Evolutionary conservation across 768 basidiomycete genomes (phyloP).

Genomic region (Pulveroboletus sp.): DNA sequence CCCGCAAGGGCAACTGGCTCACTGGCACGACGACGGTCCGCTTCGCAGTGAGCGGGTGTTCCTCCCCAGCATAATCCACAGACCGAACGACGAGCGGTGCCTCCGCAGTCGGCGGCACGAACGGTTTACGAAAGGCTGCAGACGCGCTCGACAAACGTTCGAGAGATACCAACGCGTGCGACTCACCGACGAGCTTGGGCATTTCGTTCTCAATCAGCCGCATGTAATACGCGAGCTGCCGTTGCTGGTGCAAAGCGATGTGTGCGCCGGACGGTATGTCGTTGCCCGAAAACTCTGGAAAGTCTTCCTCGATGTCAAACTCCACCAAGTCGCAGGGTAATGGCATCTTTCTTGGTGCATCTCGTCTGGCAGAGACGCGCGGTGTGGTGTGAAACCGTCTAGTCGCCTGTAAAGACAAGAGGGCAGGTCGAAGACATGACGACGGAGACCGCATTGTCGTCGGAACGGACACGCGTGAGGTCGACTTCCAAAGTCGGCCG

Average conservation of each 20-base stretch:
- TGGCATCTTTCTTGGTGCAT: conserved; percentile 26
- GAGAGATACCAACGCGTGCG: conserved; percentile 3
- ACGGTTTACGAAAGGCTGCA: conserved; percentile 78
- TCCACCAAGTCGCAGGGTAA: conserved; percentile 38
- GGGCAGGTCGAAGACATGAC: conserved; percentile 15
- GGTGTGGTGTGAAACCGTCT: conserved; percentile 28
- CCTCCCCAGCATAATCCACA: conserved; percentile 72
- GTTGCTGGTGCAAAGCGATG: conserved; percentile 66
- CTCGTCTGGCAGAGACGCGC: conserved; percentile 13
- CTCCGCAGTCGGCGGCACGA: conserved; percentile 56
- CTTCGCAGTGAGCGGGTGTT: conserved; percentile 68
- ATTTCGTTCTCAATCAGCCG: conserved; percentile 87
- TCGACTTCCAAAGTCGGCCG: neutral
- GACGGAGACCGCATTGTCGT: conserved; percentile 21
- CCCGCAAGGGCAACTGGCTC: conserved; percentile 61
- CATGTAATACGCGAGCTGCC: conserved; percentile 71
- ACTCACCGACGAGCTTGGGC: conserved; percentile 77
- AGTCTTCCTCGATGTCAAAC: conserved; percentile 36
- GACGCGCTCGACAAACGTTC: conserved; percentile 2
- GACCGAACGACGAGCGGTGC: conserved; percentile 69
- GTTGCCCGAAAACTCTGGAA: conserved; percentile 35
- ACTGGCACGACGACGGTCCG: conserved; percentile 73
- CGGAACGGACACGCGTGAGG: too few relatives aligned
- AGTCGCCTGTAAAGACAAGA: conserved; percentile 4
- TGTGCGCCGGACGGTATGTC: conserved; percentile 73